phyloP scores from a whole-genome alignment of 768 basidiomycete species.

The Suillus clintonianus region DNA sequence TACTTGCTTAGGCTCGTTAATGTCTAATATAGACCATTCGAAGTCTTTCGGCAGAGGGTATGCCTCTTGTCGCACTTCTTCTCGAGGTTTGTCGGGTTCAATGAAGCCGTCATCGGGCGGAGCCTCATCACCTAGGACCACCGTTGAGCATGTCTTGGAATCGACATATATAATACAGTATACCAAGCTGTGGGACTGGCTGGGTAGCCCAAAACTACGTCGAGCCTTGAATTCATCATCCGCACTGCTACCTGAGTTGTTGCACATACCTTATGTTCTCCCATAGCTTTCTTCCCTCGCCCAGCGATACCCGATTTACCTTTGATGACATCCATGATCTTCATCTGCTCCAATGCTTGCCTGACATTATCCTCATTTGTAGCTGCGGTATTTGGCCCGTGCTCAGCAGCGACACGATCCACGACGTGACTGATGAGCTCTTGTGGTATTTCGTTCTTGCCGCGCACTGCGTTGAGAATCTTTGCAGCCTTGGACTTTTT shows the following conservation, averaged over 20 bases:
- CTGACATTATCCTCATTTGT: constrained; percentile 69
- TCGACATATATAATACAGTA: not conserved
- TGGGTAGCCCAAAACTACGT: constrained; percentile 95
- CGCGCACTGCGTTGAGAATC: constrained; percentile 48
- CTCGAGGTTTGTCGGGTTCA: constrained; percentile 73
- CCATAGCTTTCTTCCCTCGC: constrained; percentile 76
- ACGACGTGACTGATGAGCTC: constrained; percentile 67
- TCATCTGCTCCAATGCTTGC: constrained; percentile 72
- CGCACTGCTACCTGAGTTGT: not conserved
- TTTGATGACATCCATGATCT: constrained; percentile 82
- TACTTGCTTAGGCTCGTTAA: constrained; percentile 76
- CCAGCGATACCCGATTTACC: constrained; percentile 80
- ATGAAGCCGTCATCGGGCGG: constrained; percentile 84
- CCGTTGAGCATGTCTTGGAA: not conserved
- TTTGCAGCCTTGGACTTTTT: constrained; percentile 78
- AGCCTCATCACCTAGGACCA: constrained; percentile 55
- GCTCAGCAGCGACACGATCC: constrained; percentile 64
- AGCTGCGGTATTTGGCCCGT: constrained; percentile 41
- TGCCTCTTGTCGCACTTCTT: constrained; percentile 86
- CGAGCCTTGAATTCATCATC: not conserved
- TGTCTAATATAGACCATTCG: constrained; percentile 84
- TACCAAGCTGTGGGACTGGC: constrained; percentile 90
- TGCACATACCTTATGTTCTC: constrained; percentile 79
- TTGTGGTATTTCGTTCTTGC: constrained; percentile 55
- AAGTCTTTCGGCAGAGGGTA: constrained; percentile 90